A percentile compares a stretch with the other conserved stretches of the same genome.
Evolutionary conservation across 2,329 filamentous ascomycete species (phyloP).

Genomic region (Epichloe glyceriae): DNA sequence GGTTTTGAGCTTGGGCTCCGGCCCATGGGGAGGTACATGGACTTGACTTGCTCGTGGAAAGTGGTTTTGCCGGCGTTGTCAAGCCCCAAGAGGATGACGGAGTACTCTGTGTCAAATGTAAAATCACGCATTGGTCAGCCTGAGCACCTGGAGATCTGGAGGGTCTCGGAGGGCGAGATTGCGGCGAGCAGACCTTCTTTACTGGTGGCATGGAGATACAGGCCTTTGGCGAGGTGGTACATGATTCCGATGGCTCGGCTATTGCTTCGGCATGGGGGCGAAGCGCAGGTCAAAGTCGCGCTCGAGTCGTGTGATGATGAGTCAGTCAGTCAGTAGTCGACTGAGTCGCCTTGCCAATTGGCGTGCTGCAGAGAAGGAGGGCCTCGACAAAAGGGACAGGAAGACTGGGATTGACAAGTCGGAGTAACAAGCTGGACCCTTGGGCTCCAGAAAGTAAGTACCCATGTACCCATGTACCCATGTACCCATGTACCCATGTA

Average conservation of each 20-base stretch:
- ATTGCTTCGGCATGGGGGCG: slow-evolving; percentile 1
- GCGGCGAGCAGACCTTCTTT: slow-evolving; percentile 63
- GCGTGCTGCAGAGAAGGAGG: too few relatives aligned
- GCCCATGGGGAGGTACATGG: slow-evolving; percentile 56
- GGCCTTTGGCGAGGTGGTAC: slow-evolving; percentile 92
- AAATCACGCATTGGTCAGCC: background rate
- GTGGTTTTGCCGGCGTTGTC: slow-evolving; percentile 99
- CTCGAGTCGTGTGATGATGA: background rate
- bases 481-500: too few relatives aligned
- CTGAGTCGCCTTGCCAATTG: too few relatives aligned
- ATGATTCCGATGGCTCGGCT: slow-evolving; percentile 32
- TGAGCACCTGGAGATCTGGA: background rate
- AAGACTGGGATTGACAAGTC: too few relatives aligned
- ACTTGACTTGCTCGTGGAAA: slow-evolving; percentile 91
- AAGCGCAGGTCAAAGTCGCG: background rate
- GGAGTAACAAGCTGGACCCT: background rate
- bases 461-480: too few relatives aligned
- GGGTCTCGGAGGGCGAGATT: background rate
- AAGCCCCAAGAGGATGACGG: slow-evolving; percentile 87
- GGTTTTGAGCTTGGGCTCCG: slow-evolving; percentile 62
- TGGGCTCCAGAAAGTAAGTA: too few relatives aligned
- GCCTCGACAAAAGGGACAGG: too few relatives aligned
- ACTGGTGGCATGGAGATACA: slow-evolving; percentile 90
- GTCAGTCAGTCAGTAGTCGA: too few relatives aligned
- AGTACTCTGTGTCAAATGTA: slow-evolving; percentile 57